Base-by-base conservation (phyloP, 495 filamentous ascomycete genomes). In the Pyrenula massariospora region DNA sequence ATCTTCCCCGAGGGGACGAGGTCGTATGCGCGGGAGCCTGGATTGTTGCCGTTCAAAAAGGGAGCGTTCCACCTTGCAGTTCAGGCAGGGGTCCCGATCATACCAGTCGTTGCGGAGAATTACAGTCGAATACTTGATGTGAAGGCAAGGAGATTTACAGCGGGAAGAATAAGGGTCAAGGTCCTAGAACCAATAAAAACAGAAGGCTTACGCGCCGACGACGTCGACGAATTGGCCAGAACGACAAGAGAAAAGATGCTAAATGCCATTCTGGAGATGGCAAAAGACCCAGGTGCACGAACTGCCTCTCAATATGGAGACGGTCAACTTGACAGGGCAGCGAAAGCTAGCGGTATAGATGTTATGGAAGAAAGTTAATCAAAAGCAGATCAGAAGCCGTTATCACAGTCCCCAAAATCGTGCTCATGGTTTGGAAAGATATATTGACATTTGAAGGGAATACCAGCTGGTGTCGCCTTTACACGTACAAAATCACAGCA, bases 61-160 rank as follows among this genome's bases (percentile, higher is more conserved):
- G 93, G 93, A 57, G 93, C 93, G 42, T 99, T 97, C 72, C 93
- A 97, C 68, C 75, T 98, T 11, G 93, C 93, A 21, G 82, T 99
- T 5, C 87, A 96, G 74, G 94, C 92, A 0, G 85, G 89, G 64
- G 92, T 95, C 24, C 90, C 89, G 20, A 88, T 97, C 64, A 85
- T 99, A 42, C 92, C 92, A 0, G 74, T 95, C 21, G 88, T 97
- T 21, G 79, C 82, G 10, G 75, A 78, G 63, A 96, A 95, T 73
- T 98, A 98, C 67, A 83, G 81, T 24, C 82, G 96, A 62, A 66
- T 99, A 22, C 68, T 96, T 60, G 87, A 85, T 60, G 70, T 88
- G 59, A 81, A 84, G 68, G 73, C 74, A 49, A 59, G 80, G 60
- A 77, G 82, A 3, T 97, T 96, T 66, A 80, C 79, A 50, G 71